phyloP scores from a whole-genome alignment of 305 asterid genomes.

The Euphrasia arctica region DNA sequence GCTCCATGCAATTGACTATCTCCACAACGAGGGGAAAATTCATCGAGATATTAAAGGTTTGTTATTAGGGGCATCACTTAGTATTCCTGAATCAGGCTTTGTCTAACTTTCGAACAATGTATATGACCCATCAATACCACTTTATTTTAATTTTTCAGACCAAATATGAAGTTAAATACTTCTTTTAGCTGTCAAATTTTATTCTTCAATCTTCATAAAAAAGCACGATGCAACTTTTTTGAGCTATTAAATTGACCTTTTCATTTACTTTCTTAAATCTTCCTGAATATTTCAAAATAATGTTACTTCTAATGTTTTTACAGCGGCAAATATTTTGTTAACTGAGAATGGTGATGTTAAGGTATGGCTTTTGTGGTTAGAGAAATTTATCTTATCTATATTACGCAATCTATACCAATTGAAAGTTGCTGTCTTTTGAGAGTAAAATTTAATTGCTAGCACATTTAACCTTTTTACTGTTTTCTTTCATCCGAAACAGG shows the following conservation, averaged over 20 bases:
- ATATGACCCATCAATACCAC: slow-evolving; percentile 19
- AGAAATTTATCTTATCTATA: slow-evolving; percentile 21
- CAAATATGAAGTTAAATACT: slow-evolving; percentile 13
- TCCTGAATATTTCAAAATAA: slow-evolving; percentile 10
- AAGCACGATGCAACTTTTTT: slow-evolving; percentile 15
- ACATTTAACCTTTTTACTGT: slow-evolving; percentile 5
- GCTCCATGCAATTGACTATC: slow-evolving; percentile 93
- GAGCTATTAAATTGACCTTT: slow-evolving; percentile 19
- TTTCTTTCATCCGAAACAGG: slow-evolving; percentile 44
- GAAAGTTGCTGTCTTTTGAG: slow-evolving; percentile 1
- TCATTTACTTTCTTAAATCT: neutral
- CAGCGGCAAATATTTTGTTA: slow-evolving; percentile 90
- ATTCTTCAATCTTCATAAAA: slow-evolving; percentile 7
- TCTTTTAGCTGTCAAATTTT: slow-evolving; percentile 6
- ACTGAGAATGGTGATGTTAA: slow-evolving; percentile 96
- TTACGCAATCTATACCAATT: too few relatives aligned
- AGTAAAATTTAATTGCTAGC: slow-evolving; percentile 5
- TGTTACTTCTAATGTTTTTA: slow-evolving; percentile 25
- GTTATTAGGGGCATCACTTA: slow-evolving; percentile 14
- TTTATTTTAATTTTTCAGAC: slow-evolving; percentile 11
- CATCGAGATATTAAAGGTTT: slow-evolving; percentile 97
- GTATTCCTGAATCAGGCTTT: neutral
- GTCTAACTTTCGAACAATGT: slow-evolving; percentile 14
- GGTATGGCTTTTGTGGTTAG: slow-evolving; percentile 42
- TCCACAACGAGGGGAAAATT: slow-evolving; percentile 92